These are phyloP conservation scores for Marasmius tenuissimus DNA, from an alignment of 1,284 basidiomycete species.

Conservation along the genomic window DNA sequence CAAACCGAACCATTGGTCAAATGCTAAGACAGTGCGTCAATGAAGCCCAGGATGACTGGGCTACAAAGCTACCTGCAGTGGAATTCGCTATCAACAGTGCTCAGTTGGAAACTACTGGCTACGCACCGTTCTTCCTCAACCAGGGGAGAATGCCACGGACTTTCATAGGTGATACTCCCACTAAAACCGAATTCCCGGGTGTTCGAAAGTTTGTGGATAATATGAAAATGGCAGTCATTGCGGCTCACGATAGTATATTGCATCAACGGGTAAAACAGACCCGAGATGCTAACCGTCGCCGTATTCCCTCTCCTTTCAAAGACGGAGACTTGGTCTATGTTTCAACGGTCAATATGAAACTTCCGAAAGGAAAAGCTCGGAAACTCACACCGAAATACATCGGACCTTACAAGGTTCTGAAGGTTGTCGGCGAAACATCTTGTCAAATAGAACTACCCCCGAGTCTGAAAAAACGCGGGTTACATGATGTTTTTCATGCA, in stretches of 20 bases:
- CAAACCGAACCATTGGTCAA: conserved; percentile 19
- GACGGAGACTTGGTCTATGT: conserved; percentile 27
- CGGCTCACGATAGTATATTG: conserved; percentile 29
- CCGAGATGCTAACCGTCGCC: conserved; percentile 20
- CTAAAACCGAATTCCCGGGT: conserved; percentile 21
- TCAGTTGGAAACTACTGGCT: conserved; percentile 26
- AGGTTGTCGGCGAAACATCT: conserved; percentile 24
- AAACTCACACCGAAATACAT: conserved; percentile 33
- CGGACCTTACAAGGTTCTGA: conserved; percentile 26
- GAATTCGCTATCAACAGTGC: conserved; percentile 23
- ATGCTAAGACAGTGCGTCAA: conserved; percentile 18
- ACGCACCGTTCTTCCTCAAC: conserved; percentile 34
- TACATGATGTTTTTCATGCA: conserved; percentile 30
- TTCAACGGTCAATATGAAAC: conserved; percentile 27
- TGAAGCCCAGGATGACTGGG: conserved; percentile 17
- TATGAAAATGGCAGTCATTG: conserved; percentile 21
- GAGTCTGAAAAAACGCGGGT: conserved; percentile 19
- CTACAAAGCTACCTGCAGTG: conserved; percentile 17
- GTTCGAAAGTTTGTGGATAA: conserved; percentile 17
- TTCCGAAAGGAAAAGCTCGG: conserved; percentile 23
- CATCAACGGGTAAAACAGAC: conserved; percentile 29
- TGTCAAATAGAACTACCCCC: conserved; percentile 25
- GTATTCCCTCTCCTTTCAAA: conserved; percentile 16
- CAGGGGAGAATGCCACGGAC: conserved; percentile 25
- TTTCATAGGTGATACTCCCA: conserved; percentile 25